Evolutionary conservation across 345 rosid genomes (phyloP).

Genomic region (Murraya paniculata): DNA sequence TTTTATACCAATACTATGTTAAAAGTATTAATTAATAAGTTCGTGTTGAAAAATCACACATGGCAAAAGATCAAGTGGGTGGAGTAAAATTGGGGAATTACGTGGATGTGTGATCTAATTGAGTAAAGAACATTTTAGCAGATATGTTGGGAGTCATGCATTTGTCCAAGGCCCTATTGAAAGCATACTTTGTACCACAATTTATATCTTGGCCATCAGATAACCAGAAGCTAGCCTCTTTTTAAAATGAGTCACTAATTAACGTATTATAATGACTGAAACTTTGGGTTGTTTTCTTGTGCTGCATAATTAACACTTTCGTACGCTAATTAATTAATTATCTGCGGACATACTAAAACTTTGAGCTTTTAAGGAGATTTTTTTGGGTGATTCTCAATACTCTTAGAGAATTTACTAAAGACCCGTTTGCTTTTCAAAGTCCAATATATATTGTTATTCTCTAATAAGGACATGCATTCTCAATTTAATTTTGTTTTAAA

Average conservation of each 20-base stretch:
- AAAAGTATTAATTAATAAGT: not conserved
- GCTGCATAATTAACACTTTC: no score
- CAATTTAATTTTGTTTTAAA: no score
- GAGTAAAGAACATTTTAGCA: not conserved
- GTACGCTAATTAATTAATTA: no score
- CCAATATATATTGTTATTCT: no score
- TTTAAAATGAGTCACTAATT: not conserved
- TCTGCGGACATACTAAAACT: no score
- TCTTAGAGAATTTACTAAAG: no score
- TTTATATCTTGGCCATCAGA: not conserved
- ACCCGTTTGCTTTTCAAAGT: no score
- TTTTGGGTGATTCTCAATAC: no score
- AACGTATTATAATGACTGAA: not conserved
- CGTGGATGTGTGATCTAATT: slow-evolving; percentile 2
- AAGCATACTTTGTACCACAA: slow-evolving; percentile 1
- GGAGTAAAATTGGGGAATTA: not conserved
- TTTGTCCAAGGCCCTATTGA: not conserved
- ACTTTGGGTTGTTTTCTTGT: no score
- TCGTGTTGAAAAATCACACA: not conserved
- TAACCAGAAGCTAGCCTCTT: not conserved
- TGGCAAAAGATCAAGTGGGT: not conserved
- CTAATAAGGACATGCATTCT: no score
- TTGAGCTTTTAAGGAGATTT: no score
- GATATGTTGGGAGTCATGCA: not conserved
- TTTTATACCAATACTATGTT: not conserved